phyloP scores from a whole-genome alignment of 176 grass and related monocot genomes.

The Rhynchospora pubera region DNA sequence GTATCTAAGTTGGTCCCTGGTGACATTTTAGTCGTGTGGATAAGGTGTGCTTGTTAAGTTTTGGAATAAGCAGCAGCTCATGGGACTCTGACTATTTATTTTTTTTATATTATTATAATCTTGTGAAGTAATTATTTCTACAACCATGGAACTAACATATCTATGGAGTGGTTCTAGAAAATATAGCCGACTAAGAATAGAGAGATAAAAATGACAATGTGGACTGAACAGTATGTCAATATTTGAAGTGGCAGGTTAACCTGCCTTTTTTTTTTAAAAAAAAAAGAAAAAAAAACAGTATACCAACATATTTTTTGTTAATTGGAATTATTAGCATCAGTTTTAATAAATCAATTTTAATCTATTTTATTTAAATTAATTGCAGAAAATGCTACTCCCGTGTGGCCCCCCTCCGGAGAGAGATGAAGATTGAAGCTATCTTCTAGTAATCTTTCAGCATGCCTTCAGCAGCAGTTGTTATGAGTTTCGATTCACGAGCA shows the following conservation, averaged over 20 bases:
- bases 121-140: neutral
- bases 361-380: neutral
- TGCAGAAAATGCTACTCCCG: constrained; percentile 85
- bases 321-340: neutral
- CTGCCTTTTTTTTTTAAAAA: too few species aligned
- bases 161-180: neutral
- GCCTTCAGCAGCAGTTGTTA: neutral
- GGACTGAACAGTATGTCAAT: neutral
- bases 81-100: neutral
- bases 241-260: too few species aligned
- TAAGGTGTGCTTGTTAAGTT: neutral
- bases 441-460: neutral
- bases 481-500: neutral
- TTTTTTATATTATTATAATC: neutral
- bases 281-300: neutral
- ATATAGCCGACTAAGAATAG: neutral
- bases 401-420: constrained; percentile 80
- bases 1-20: neutral
- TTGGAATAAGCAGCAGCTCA: neutral
- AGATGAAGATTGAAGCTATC: constrained; percentile 58
- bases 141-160: neutral
- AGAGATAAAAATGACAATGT: neutral
- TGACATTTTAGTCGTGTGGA: neutral
- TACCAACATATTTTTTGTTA: neutral
- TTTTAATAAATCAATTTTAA: neutral